Evolutionary conservation across 1,284 basidiomycete genomes (phyloP), one percentile per base, ranked within the genome.

Genomic region (Singerocomus inundabilis): DNA sequence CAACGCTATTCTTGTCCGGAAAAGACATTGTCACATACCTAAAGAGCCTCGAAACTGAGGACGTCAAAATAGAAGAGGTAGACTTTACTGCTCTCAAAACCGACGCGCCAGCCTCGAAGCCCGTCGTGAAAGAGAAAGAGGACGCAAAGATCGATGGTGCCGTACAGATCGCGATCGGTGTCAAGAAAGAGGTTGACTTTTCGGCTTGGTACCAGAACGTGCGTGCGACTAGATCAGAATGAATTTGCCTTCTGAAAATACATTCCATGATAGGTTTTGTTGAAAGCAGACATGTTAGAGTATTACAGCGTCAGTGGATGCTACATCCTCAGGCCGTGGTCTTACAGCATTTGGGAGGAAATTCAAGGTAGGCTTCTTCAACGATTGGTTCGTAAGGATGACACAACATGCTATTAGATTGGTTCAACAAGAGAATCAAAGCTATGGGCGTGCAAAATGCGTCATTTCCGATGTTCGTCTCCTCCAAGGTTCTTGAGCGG

Each of bases 401-500:
- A 24, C 25, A 42, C 52, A 13, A 49, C 45, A n/a, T n/a, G 21
- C 36, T 2, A 7, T 25, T 4, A 93, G 89, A 79, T 56, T 97
- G 92, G 91, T 98, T 98, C 76, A 91, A 98, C 68, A 72, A 72
- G 44, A 78, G 88, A 67, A 98, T 98, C 78, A 95, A 93, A 74
- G 90, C 91, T 63, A 80, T 98, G 63, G 97, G 89, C 39, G 95
- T 99, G 29, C 91, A 97, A 69, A 98, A 99, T 72, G 88, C 93
- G 37, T 99, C 98, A 69, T 99, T 99, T 81, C 97, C 96, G 13
- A 98, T 99, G 93, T 98, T 99, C 63, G 92, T 99, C 44, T 97
- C 94, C 0, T 73, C 81, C 49, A 92, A 92, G 54, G 92, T 97
- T 32, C 82, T 99, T 47, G 95, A 99, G 72, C 81, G 89, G 42